Evolutionary conservation across 1,139 yeast genomes (phyloP), one percentile per base, ranked within the genome.

Genomic region (Saccharomyces hybrid): DNA sequence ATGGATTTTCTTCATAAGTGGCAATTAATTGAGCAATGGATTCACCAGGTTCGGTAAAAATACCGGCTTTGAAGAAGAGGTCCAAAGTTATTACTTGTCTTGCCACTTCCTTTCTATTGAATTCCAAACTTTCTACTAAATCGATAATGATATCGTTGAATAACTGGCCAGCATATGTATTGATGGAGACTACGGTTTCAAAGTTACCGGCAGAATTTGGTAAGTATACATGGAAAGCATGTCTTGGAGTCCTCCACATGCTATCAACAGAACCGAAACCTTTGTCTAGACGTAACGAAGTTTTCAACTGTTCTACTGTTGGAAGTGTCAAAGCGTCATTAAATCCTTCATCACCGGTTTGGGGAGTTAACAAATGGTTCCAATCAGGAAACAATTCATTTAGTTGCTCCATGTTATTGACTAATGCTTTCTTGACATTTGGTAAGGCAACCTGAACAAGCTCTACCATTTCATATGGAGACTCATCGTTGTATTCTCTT

Each of bases 101-200:
- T 0, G 96, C 84, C 7, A 90, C 95, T 62, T 89, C 96, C 54
- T 82, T 83, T 65, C 96, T 84, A 71, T 93, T 93, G 73, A 88
- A 93, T 57, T 93, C 96, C 73, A 93, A 75, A 61, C 85, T 83
- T 56, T 85, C 83, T 57, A 91, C 80, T 47, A 88, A 74, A 68
- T 91, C 97, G 52, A 80, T 78, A 31, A 85, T 76, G 28, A 88
- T 72, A 66, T 95, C 99, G 59, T 88, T 81, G 62, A 90, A 77
- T 47, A 93, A 70, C 53, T 88, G 71, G 3, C 84, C 81, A 31
- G 76, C 76, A 64, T 84, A 84, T 0, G 86, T 73, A 4, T 77
- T 78, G 25, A 81, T 76, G 2, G 80, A 73, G 0, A 97, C 96
- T 3, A 88, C 88, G 0, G 97, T 88, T 56, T 82, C 85, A 56